Evolutionary conservation across 768 basidiomycete species (phyloP), one percentile per base, ranked within the genome.

Genomic region (Pleurotus cornucopiae): DNA sequence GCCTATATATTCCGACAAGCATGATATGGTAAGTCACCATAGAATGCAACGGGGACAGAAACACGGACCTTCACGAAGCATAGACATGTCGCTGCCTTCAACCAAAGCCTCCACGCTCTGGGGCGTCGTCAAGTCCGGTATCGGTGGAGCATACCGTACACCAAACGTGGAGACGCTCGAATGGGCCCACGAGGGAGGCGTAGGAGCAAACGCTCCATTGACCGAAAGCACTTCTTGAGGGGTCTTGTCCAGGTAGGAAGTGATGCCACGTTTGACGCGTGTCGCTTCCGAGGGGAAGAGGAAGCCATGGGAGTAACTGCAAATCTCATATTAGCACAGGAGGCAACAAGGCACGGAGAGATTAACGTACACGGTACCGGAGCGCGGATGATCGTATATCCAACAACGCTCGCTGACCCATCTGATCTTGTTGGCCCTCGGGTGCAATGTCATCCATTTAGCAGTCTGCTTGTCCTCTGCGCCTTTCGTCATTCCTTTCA

Each of bases 301-400:
- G 76, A 91, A 98, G 0, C 96, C 96, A 70, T 97, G 96, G 5
- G 93, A 85, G 67, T 98, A 96, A 9, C 91, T 93, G 64, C 41
- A 16, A n/a, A 44, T 6, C 14, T 16, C 30, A 2, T 3, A 34
- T 34, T 34, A 34, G 30, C 20, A 44, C 41, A 44, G 41, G 41
- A 7, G 55, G 53, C 14, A 21, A 60, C 18, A 47, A 46, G 57
- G 49, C 47, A 55, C 43, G 54, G 55, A 46, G 61, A 47, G 20
- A 20, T 38, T 34, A 25, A 77, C 90, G 65, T 76, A 94, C 85
- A 96, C 94, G 16, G 95, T 97, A 47, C 91, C 89, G 13, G 91
- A 85, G 48, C 93, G 87, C 1, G 96, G 96, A 71, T 98, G 96
- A 67, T 99, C 95, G 70, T 99, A 98, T 61, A 99, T 92, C 91